Base-by-base conservation (phyloP, 352 stramenopile genomes). In the Blastocystis sp. region DNA sequence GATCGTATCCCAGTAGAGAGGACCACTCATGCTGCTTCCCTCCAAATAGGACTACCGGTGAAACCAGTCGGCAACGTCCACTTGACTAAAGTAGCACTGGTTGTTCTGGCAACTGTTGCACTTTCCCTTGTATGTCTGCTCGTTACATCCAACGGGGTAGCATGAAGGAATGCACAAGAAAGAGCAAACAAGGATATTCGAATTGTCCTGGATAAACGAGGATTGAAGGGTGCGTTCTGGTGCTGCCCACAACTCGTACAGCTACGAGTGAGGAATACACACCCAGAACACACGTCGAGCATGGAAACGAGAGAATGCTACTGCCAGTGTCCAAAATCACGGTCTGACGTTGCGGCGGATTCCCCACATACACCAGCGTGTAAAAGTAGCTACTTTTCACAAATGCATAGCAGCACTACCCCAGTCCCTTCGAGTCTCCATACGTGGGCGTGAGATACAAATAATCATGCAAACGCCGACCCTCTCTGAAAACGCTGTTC, bases 321-420 rank as follows among this genome's bases (percentile, higher is more conserved):
- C 77, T 87, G 1, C 77, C 77, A 11, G 77, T 87, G 34, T 87
- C 77, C n/a, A 87, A 45, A 56, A 87, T 87, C 11, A 87, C 62
- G 41, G 77, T 87, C n/a, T 74, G 62, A 38, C 77, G 9, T 78
- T 87, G 77, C 1, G 77, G 77, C 41, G 77, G 77, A 10, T n/a
- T 77, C 4, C 77, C 77, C 17, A 87, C 43, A 61, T 77, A 87
- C 11, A 87, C 60, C n/a, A 87, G n/a, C 2, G 77, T 62, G 48
- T 87, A 87, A 60, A 76, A 87, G 34, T 87, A 87, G 19, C 77
- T 87, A 78, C 17, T 19, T 11, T 2, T 76, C 9, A 87, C 7
- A 53, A n/a, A 78, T 78, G n/a, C 4, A n/a, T 40, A 69, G 19
- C 23, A 60, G 21, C 4, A 1, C 11, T 53, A 87, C 77, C 77